phyloP scores from a whole-genome alignment of 768 basidiomycete species.

The Cystofilobasidium macerans region DNA sequence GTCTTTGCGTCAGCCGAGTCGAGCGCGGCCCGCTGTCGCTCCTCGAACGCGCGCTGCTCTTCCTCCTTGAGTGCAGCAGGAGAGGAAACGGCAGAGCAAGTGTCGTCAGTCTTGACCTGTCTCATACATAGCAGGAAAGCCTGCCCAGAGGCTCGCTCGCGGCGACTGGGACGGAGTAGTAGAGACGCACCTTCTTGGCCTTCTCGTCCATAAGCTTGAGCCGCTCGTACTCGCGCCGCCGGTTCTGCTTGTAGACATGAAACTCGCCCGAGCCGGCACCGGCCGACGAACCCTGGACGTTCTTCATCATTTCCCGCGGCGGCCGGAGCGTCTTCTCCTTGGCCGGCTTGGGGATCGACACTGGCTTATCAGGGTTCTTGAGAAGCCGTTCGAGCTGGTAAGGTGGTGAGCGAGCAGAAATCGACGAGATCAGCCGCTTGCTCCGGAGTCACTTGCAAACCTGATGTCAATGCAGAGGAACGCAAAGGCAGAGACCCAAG shows the following conservation, averaged over 20 bases:
- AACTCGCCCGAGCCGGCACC: conserved; percentile 97
- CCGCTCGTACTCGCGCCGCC: conserved; percentile 89
- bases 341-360: conserved; percentile 63
- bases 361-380: conserved; percentile 76
- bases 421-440: no score
- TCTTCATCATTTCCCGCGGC: conserved; percentile 82
- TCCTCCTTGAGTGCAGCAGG: conserved; percentile 48
- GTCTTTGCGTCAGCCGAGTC: conserved; percentile 73
- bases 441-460: no score
- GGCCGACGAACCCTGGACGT: conserved; percentile 93
- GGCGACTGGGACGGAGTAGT: no score
- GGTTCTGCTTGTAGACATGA: conserved; percentile 92
- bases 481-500: background rate
- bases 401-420: background rate
- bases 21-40: conserved; percentile 58
- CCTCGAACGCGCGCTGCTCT: conserved; percentile 61
- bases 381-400: conserved; percentile 74
- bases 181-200: conserved; percentile 53
- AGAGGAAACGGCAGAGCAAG: background rate
- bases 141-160: no score
- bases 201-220: conserved; percentile 81
- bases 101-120: background rate
- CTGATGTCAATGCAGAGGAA: no score
- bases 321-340: conserved; percentile 72
- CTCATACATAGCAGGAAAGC: no score